phyloP scores from a whole-genome alignment of 306 rosid species.

The Sphenostylis stenocarpa region DNA sequence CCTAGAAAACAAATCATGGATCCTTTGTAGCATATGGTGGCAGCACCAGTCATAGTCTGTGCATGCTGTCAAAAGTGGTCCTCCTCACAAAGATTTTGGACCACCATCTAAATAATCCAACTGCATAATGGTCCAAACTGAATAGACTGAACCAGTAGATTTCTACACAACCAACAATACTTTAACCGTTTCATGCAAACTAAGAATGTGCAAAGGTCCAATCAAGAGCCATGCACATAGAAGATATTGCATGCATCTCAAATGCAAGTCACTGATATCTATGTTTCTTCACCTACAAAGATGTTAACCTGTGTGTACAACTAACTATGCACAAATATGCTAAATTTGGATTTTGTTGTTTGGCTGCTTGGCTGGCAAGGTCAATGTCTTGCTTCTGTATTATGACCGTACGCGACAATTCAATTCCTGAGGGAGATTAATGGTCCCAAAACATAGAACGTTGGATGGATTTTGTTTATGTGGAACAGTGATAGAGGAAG shows the following conservation, averaged over 20 bases:
- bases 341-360: constrained; percentile 31
- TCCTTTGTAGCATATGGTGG: background rate
- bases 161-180: constrained; percentile 1
- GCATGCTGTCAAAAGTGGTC: constrained; percentile 47
- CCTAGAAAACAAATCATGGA: background rate
- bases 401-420: constrained; percentile 35
- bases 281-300: constrained; percentile 6
- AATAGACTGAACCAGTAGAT: constrained; percentile 30
- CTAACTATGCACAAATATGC: background rate
- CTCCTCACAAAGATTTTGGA: constrained; percentile 41
- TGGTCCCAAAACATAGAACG: constrained; percentile 49
- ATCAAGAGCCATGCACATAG: background rate
- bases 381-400: constrained; percentile 29
- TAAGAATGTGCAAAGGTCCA: background rate
- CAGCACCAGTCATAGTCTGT: constrained; percentile 34
- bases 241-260: background rate
- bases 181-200: constrained; percentile 11
- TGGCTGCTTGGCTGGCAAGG: constrained; percentile 20
- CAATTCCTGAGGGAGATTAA: constrained; percentile 23
- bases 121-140: constrained; percentile 27
- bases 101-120: constrained; percentile 42
- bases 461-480: no score
- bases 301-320: constrained; percentile 18
- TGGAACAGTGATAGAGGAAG: no score
- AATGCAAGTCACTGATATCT: background rate